phyloP scores from a whole-genome alignment of 768 basidiomycete species.

The Cyclocybe aegerita region DNA sequence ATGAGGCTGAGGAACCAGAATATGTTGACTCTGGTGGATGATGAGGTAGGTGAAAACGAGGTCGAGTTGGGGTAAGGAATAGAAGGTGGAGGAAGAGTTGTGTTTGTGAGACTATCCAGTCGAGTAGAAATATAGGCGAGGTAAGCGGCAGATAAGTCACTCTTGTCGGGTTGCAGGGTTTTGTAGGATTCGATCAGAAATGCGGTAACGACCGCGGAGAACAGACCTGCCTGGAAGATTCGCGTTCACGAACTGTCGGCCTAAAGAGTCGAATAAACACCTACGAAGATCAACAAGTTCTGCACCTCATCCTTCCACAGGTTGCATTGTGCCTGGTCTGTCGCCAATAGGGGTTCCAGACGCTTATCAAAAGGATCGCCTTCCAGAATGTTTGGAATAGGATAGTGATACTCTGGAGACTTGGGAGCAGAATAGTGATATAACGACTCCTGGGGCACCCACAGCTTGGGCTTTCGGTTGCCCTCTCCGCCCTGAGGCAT shows the following conservation, averaged over 20 bases:
- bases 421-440: too few relatives aligned
- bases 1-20: too few relatives aligned
- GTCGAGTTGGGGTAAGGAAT: background rate
- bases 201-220: slow-evolving; percentile 16
- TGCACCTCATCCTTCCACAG: slow-evolving; percentile 17
- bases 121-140: slow-evolving; percentile 9
- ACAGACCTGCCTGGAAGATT: slow-evolving; percentile 14
- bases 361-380: background rate
- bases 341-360: background rate
- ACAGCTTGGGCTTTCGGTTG: too few relatives aligned
- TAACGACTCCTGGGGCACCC: too few relatives aligned
- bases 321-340: background rate
- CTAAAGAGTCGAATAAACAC: background rate
- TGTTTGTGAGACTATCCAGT: too few relatives aligned
- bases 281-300: slow-evolving; percentile 18
- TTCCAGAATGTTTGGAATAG: too few relatives aligned
- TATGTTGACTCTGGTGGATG: background rate
- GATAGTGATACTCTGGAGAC: too few relatives aligned
- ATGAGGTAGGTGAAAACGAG: background rate
- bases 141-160: slow-evolving; percentile 1
- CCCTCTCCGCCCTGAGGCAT: too few relatives aligned
- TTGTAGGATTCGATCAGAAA: slow-evolving; percentile 15
- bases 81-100: too few relatives aligned
- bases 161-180: slow-evolving; percentile 9
- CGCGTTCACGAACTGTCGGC: background rate